A percentile compares a stretch with the other conserved stretches of the same genome.
phyloP scores from a whole-genome alignment of 305 asterid species.

The Fraxinus platypoda region DNA sequence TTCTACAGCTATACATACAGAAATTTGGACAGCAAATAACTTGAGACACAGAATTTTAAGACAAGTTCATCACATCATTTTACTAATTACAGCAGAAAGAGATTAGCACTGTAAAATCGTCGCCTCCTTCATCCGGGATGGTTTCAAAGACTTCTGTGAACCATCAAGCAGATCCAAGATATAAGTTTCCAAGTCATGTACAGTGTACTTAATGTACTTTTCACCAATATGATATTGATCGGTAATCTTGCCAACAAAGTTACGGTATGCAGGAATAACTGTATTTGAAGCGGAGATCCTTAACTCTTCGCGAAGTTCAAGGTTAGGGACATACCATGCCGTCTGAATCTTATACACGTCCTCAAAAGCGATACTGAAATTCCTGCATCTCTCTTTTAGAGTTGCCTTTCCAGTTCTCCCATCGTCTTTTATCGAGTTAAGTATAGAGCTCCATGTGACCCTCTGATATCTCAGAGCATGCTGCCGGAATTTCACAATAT shows the following conservation, averaged over 20 bases:
- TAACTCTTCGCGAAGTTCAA: slow-evolving; percentile 32
- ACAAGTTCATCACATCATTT: not conserved
- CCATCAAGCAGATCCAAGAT: slow-evolving; percentile 40
- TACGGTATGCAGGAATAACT: slow-evolving; percentile 52
- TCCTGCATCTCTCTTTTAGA: slow-evolving; percentile 51
- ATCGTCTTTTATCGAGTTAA: slow-evolving; percentile 39
- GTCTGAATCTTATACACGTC: slow-evolving; percentile 59
- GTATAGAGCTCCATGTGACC: slow-evolving; percentile 46
- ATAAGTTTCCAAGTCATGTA: slow-evolving; percentile 35
- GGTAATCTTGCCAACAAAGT: slow-evolving; percentile 20
- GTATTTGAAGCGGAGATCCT: slow-evolving; percentile 29
- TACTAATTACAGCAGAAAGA: not conserved
- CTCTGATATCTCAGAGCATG: slow-evolving; percentile 52
- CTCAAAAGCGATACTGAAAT: slow-evolving; percentile 45
- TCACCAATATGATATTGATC: slow-evolving; percentile 22
- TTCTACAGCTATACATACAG: slow-evolving; percentile 21
- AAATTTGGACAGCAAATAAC: slow-evolving; percentile 10
- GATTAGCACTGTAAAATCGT: slow-evolving; percentile 4
- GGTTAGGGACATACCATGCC: slow-evolving; percentile 53
- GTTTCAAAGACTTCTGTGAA: slow-evolving; percentile 29
- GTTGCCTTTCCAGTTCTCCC: slow-evolving; percentile 42
- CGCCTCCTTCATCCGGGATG: slow-evolving; percentile 35
- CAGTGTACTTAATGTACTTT: slow-evolving; percentile 38
- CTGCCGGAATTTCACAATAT: slow-evolving; percentile 41
- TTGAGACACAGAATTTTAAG: not conserved